phyloP scores from a whole-genome alignment of 257 asterid species.

The Anisodus acutangulus region DNA sequence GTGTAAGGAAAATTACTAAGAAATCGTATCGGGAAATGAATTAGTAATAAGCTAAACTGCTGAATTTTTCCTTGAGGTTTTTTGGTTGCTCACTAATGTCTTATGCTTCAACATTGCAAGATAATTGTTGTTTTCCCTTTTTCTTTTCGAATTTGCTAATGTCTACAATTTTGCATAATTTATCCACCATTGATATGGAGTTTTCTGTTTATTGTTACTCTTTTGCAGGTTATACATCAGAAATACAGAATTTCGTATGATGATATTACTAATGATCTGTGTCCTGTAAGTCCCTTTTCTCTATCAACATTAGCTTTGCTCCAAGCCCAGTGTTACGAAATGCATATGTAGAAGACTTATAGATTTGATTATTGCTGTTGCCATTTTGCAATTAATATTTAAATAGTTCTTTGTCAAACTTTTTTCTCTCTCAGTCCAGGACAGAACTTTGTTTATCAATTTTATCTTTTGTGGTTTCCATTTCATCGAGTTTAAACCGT shows the following conservation, averaged over 20 bases:
- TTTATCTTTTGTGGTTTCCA: neutral
- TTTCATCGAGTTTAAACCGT: neutral
- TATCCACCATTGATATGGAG: neutral
- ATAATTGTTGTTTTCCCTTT: neutral
- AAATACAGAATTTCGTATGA: constrained; percentile 92
- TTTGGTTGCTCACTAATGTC: neutral
- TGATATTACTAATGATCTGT: constrained; percentile 88
- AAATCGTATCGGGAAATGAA: neutral
- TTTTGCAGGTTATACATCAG: constrained; percentile 90
- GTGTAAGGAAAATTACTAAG: neutral
- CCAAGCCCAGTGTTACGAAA: neutral
- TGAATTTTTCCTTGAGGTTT: neutral
- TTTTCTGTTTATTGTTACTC: constrained; percentile 13
- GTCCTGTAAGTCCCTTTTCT: constrained; percentile 74
- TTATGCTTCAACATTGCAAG: neutral
- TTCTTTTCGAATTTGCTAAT: neutral
- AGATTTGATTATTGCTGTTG: neutral
- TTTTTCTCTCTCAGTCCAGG: neutral
- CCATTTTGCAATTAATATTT: neutral
- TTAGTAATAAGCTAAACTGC: neutral
- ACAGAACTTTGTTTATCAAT: constrained; percentile 11
- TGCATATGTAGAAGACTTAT: constrained; percentile 11
- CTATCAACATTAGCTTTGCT: neutral
- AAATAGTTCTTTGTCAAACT: constrained; percentile 17
- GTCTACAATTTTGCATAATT: neutral